Evolutionary conservation across 2,329 filamentous ascomycete genomes (phyloP).

Genomic region (Sporothrix brasiliensis): DNA sequence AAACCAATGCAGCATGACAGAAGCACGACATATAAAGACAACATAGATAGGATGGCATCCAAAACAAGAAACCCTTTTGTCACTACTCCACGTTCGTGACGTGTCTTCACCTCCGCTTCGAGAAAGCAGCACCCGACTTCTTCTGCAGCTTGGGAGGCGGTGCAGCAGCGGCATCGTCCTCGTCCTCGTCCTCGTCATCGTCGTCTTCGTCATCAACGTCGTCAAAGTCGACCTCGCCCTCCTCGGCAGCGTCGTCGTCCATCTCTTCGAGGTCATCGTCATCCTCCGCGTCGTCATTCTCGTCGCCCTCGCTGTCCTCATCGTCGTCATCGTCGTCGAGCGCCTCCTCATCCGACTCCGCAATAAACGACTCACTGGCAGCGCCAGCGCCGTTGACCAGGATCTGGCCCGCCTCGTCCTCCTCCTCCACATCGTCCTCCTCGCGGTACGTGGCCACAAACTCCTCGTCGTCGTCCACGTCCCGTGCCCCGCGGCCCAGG

Average conservation of each 20-base stretch:
- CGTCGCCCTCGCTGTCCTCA: conserved; percentile 48
- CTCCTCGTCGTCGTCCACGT: conserved; percentile 55
- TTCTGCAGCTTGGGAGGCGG: conserved; percentile 45
- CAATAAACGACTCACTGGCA: conserved; percentile 35
- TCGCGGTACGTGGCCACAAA: conserved; percentile 84
- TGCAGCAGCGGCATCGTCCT: conserved; percentile 42
- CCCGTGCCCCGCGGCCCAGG: background rate
- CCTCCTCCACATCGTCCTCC: conserved; percentile 51
- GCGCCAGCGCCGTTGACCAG: conserved; percentile 41
- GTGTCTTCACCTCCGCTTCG: conserved; percentile 40
- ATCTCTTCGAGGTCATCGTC: conserved; percentile 52
- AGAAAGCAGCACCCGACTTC: conserved; percentile 39
- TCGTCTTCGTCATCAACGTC: conserved; percentile 39
- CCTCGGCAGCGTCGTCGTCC: conserved; percentile 64
- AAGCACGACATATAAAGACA: background rate
- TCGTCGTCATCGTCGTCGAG: conserved; percentile 60
- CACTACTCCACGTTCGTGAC: background rate
- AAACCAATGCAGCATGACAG: background rate
- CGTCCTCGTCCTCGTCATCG: conserved; percentile 42
- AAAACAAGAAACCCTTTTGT: background rate
- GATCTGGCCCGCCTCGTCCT: conserved; percentile 41
- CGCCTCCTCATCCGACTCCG: conserved; percentile 44
- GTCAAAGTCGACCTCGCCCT: conserved; percentile 31
- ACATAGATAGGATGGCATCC: background rate
- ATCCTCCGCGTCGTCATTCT: conserved; percentile 41